These are phyloP conservation scores for Blumeria graminis DNA, from an alignment of 2,329 filamentous ascomycete genomes.

Conservation along the genomic window DNA sequence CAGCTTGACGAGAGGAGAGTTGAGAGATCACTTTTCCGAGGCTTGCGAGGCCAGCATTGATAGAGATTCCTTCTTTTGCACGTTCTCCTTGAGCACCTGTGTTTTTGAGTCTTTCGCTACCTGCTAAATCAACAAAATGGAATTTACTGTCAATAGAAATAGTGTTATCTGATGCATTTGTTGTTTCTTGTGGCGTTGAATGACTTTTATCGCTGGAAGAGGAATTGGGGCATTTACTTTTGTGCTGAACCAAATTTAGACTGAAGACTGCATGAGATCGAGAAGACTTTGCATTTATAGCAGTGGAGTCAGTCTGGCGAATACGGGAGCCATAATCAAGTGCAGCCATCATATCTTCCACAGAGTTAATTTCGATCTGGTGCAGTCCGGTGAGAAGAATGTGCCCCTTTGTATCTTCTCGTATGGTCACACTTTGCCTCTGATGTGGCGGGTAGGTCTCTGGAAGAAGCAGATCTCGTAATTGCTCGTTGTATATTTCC, in stretches of 20 bases:
- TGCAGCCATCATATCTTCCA: conserved; percentile 72
- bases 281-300: conserved; percentile 92
- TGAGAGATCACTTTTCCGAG: conserved; percentile 97
- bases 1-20: conserved; percentile 67
- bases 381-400: conserved; percentile 81
- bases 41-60: conserved; percentile 86
- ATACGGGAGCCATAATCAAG: conserved; percentile 85
- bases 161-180: conserved; percentile 42
- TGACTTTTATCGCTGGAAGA: conserved; percentile 54
- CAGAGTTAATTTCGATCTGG: conserved; percentile 70
- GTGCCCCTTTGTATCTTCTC: conserved; percentile 82
- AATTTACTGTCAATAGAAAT: conserved; percentile 93
- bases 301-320: conserved; percentile 87
- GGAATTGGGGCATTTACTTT: conserved; percentile 27
- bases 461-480: conserved; percentile 69
- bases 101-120: conserved; percentile 91
- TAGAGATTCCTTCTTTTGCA: conserved; percentile 89
- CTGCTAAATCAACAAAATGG: conserved; percentile 93
- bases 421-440: conserved; percentile 61
- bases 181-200: conserved; percentile 63
- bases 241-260: conserved; percentile 75
- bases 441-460: conserved; percentile 47
- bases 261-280: conserved; percentile 96
- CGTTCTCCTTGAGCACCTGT: conserved; percentile 86
- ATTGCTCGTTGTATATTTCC: conserved; percentile 92